These are phyloP conservation scores for Fusarium vanettenii DNA, from an alignment of 2,329 filamentous ascomycete species.

Conservation along the genomic window DNA sequence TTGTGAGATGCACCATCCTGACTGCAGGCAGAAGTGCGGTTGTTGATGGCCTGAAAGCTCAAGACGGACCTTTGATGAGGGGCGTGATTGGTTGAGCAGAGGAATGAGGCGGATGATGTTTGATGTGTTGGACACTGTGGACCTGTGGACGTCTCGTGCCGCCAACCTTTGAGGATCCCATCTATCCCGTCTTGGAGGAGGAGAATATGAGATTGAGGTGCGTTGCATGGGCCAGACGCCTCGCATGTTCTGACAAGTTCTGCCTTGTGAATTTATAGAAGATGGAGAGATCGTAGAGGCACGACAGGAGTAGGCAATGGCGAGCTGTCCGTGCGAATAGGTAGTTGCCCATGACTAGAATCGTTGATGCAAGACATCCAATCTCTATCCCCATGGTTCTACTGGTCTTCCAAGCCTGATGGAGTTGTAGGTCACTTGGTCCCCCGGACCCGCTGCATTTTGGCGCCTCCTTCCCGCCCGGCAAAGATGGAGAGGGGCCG, in stretches of 20 bases:
- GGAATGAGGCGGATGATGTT: background rate
- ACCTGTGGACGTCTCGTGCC: conserved; percentile 6
- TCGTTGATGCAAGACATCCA: background rate
- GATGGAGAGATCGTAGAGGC: background rate
- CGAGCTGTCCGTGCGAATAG: background rate
- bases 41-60: background rate
- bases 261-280: background rate
- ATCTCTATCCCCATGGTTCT: background rate
- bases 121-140: conserved; percentile 6
- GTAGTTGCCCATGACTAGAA: background rate
- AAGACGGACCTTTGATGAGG: background rate
- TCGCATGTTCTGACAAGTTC: background rate
- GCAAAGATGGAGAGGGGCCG: background rate
- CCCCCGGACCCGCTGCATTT: conserved; percentile 4
- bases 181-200: background rate
- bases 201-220: background rate
- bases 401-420: background rate
- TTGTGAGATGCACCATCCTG: background rate
- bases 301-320: background rate
- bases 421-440: background rate
- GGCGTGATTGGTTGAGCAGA: background rate
- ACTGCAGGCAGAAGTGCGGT: conserved; percentile 11
- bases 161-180: background rate
- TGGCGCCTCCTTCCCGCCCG: background rate
- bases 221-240: background rate